phyloP scores from a whole-genome alignment of 2,329 filamentous ascomycete species.

The Colletotrichum horii region DNA sequence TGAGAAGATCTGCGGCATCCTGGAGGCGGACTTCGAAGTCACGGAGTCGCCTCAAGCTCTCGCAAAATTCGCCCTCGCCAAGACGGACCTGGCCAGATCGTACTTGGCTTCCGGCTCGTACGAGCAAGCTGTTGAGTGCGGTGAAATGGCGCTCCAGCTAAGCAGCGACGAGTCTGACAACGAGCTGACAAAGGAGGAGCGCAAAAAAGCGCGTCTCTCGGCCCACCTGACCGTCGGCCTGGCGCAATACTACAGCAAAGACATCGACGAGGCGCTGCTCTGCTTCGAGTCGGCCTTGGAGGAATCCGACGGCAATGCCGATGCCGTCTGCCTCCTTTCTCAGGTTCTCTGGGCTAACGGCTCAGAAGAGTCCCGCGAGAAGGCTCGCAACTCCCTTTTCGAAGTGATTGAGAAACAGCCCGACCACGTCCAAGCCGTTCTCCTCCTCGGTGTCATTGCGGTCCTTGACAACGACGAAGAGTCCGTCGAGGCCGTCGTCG shows the following conservation, averaged over 20 bases:
- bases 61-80: slow-evolving; percentile 79
- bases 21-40: slow-evolving; percentile 84
- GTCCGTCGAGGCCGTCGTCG: slow-evolving; percentile 78
- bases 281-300: slow-evolving; percentile 83
- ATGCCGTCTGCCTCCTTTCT: slow-evolving; percentile 85
- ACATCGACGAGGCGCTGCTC: slow-evolving; percentile 72
- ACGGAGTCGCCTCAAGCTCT: slow-evolving; percentile 79
- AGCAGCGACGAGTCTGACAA: slow-evolving; percentile 74
- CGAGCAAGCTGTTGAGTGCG: slow-evolving; percentile 75
- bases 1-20: slow-evolving; percentile 67
- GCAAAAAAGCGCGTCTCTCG: slow-evolving; percentile 77
- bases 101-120: slow-evolving; percentile 74
- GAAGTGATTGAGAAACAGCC: slow-evolving; percentile 76
- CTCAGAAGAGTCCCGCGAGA: slow-evolving; percentile 72
- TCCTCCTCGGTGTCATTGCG: slow-evolving; percentile 84
- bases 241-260: slow-evolving; percentile 74
- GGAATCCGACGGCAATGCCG: slow-evolving; percentile 77
- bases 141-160: slow-evolving; percentile 80
- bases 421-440: slow-evolving; percentile 78
- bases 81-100: slow-evolving; percentile 85
- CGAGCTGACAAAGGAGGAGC: slow-evolving; percentile 67
- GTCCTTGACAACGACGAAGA: slow-evolving; percentile 81
- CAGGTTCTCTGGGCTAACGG: slow-evolving; percentile 95
- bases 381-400: slow-evolving; percentile 81
- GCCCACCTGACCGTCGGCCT: slow-evolving; percentile 86